Base-by-base conservation (phyloP, 2,329 filamentous ascomycete species). In the Aspergillus arachidicola region DNA sequence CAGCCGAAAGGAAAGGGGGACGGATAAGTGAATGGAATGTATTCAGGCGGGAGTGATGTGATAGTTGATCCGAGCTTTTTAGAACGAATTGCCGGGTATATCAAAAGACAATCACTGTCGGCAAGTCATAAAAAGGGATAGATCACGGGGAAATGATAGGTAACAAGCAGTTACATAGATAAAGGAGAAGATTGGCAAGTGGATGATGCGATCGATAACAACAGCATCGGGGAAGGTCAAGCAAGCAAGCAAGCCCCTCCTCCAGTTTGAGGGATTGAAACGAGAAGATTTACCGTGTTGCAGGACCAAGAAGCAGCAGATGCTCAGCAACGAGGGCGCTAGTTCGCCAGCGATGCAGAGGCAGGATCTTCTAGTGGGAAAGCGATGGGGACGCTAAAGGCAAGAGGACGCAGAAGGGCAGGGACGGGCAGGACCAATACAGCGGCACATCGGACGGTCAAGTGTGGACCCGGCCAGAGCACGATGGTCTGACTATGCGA, bases 401-500 rank as follows among this genome's bases (percentile, higher is more conserved):
- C 41, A 72, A 63, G 59, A 66, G 58, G 63, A 63, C 69, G 61
- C 64, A 69, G 65, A 66, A 61, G 64, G 65, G 63, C 62, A 60
- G 34, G 58, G 64, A 67, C 66, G 67, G 66, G 16, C 55, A 65
- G 63, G 41, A 64, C 72, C 72, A 74, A 75, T 73, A 66, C 72
- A 72, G 70, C 66, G 64, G 30, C 58, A 66, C 64, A 51, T 51
- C 28, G 68, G 68, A 70, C 63, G 65, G 61, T 68, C 38, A 56
- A 66, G 55, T 64, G 71, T 74, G 71, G 71, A 70, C 59, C 68
- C 64, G 65, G 67, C 58, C 61, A 64, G 55, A 64, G 66, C 64
- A 73, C 65, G 68, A 73, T 74, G 72, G 71, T 68, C 71, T 74
- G 72, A 73, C 64, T 66, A 34, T 48, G 57, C 32, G 43, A 38